These are phyloP conservation scores for Blastobotrys ciferrii DNA, from an alignment of 1,139 yeast genomes.

Conservation along the genomic window DNA sequence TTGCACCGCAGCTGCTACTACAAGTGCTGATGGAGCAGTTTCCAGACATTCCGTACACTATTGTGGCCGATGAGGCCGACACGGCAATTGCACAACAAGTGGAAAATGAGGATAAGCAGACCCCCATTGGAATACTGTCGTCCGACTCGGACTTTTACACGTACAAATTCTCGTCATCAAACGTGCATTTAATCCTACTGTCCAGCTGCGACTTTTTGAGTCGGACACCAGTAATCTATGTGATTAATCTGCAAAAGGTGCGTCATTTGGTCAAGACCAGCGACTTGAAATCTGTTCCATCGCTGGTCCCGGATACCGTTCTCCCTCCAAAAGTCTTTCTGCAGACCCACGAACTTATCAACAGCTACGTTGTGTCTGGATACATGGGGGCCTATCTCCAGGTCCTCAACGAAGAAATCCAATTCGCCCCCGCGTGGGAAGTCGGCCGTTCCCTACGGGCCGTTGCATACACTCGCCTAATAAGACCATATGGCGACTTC, in stretches of 20 bases:
- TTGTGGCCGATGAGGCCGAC: slow-evolving; percentile 23
- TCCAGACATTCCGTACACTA: slow-evolving; percentile 10
- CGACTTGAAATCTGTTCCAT: background rate
- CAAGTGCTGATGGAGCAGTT: slow-evolving; percentile 11
- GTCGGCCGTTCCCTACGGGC: slow-evolving; percentile 17
- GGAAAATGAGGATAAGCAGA: background rate
- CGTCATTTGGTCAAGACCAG: background rate
- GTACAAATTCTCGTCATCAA: slow-evolving; percentile 8
- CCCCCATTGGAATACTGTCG: slow-evolving; percentile 12
- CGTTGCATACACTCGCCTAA: slow-evolving; percentile 15
- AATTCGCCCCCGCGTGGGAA: slow-evolving; percentile 14
- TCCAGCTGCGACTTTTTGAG: slow-evolving; percentile 9
- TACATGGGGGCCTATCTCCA: slow-evolving; percentile 15
- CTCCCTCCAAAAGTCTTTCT: background rate
- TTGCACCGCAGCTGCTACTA: slow-evolving; percentile 12
- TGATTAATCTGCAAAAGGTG: background rate
- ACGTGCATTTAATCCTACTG: slow-evolving; percentile 6
- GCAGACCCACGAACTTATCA: slow-evolving; percentile 17
- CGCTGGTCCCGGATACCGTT: background rate
- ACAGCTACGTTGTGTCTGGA: slow-evolving; percentile 12
- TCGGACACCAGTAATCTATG: slow-evolving; percentile 1
- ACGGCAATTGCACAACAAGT: slow-evolving; percentile 18
- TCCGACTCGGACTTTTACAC: slow-evolving; percentile 24
- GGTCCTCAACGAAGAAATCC: slow-evolving; percentile 11
- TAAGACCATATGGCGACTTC: background rate